Percentiles rank a stretch among this genome's conserved stretches.
phyloP scores from a whole-genome alignment of 495 filamentous ascomycete species.

The Aspergillus nidulans region DNA sequence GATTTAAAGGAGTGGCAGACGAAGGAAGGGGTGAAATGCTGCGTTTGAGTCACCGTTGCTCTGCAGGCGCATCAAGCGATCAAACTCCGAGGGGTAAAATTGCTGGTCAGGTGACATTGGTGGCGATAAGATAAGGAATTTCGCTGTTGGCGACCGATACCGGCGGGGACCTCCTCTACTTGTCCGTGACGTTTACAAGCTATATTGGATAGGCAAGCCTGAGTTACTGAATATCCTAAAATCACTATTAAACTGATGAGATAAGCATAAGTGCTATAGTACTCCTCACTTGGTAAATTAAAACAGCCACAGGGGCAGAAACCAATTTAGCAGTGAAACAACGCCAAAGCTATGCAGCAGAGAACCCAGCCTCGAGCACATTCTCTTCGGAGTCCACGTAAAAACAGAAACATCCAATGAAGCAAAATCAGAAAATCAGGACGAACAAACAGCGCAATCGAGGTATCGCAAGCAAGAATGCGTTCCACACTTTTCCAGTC shows the following conservation, averaged over 20 bases:
- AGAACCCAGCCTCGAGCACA: neutral
- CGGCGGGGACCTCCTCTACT: neutral
- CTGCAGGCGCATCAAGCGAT: neutral
- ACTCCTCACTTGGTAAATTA: neutral
- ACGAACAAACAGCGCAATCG: constrained; percentile 4
- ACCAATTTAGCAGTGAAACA: neutral
- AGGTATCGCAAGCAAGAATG: constrained; percentile 14
- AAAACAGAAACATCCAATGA: neutral
- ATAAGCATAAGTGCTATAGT: constrained; percentile 5
- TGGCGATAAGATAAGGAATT: constrained; percentile 26
- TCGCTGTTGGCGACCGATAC: neutral
- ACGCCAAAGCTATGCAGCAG: constrained; percentile 16
- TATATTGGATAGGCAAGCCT: neutral
- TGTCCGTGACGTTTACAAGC: neutral
- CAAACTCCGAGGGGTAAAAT: neutral
- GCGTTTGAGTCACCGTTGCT: constrained; percentile 16
- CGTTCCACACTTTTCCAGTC: constrained; percentile 20
- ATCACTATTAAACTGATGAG: constrained; percentile 3
- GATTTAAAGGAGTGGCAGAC: neutral
- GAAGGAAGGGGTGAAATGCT: neutral
- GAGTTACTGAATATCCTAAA: neutral
- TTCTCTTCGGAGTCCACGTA: neutral
- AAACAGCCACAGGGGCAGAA: neutral
- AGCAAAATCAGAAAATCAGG: neutral
- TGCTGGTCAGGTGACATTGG: constrained; percentile 18